Evolutionary conservation across 1,139 yeast genomes (phyloP), one percentile per base, ranked within the genome.

Genomic region (Keqinozyma sinolaborantium): DNA sequence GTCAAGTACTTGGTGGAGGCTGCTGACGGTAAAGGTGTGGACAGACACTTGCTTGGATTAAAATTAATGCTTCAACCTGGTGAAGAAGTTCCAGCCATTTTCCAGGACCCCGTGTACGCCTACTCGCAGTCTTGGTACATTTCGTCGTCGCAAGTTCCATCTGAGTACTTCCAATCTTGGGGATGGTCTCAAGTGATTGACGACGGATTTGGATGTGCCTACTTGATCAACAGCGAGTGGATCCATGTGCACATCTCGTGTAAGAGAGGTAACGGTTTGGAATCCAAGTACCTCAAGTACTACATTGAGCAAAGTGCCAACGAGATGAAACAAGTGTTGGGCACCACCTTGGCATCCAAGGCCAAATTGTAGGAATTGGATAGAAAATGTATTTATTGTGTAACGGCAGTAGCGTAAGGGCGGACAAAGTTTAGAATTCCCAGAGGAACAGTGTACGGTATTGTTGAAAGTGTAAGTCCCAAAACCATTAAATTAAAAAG

Each of bases 161-260:
- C 95, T 8, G 95, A 87, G 56, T 71, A 68, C 60, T 86, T 87
- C 64, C 88, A 87, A 57, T 92, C 95, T 33, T 92, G 92, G 75
- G 98, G 98, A 31, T 92, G 90, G 88, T 81, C 96, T 15, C 95
- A 94, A 58, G 97, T 92, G 34, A 80, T 84, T 48, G 96, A 92
- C 53, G 86, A 83, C 40, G 98, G 98, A 10, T 82, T 84, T 50
- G 98, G 97, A 5, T 73, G 86, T 44, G 97, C 96, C 14, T 92
- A 92, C 67, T 86, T 88, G 85, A 74, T 90, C 53, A 88, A 86
- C 66, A 77, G 77, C 40, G 85, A 88, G 50, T 83, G 87, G 79
- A 56, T 88, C 47, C 94, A 88, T 54, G 79, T 92, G 50, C 94
- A 90, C 59, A 79, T 92, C 42, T 83, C 88, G 29, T 79, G 84